These are phyloP conservation scores for Pseudogymnoascus sp. DNA, from an alignment of 2,329 filamentous ascomycete genomes.

Conservation along the genomic window DNA sequence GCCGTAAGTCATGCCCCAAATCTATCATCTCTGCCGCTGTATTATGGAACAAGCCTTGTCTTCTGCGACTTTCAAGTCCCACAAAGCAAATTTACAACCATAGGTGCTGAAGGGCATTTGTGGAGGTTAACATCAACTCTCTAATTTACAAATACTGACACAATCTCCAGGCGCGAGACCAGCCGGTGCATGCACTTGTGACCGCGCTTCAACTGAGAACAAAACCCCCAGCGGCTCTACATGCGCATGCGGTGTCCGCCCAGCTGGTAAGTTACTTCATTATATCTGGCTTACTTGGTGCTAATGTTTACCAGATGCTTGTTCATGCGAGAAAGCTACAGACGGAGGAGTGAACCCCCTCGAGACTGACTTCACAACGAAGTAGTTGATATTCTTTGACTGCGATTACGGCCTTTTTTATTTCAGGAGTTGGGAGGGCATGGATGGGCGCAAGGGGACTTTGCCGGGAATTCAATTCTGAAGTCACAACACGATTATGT, in stretches of 20 bases:
- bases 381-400: constrained; percentile 23
- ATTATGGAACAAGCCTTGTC: background rate
- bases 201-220: constrained; percentile 66
- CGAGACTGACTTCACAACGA: constrained; percentile 85
- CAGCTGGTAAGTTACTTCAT: constrained; percentile 49
- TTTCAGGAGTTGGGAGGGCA: background rate
- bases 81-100: background rate
- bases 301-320: constrained; percentile 44
- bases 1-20: constrained; percentile 49
- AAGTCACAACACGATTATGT: background rate
- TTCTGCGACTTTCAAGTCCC: background rate
- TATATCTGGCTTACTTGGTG: constrained; percentile 10
- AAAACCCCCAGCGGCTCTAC: constrained; percentile 48
- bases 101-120: background rate
- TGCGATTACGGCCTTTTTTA: background rate
- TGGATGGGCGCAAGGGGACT: background rate
- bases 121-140: background rate
- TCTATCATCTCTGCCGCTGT: background rate
- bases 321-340: constrained; percentile 74
- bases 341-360: constrained; percentile 54
- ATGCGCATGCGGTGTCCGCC: constrained; percentile 72
- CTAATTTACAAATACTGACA: constrained; percentile 30
- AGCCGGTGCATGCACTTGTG: constrained; percentile 75
- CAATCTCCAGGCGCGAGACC: constrained; percentile 49
- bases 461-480: background rate